These are phyloP conservation scores for Cyberlindnera japonica DNA, from an alignment of 805 yeast species.

Conservation along the genomic window DNA sequence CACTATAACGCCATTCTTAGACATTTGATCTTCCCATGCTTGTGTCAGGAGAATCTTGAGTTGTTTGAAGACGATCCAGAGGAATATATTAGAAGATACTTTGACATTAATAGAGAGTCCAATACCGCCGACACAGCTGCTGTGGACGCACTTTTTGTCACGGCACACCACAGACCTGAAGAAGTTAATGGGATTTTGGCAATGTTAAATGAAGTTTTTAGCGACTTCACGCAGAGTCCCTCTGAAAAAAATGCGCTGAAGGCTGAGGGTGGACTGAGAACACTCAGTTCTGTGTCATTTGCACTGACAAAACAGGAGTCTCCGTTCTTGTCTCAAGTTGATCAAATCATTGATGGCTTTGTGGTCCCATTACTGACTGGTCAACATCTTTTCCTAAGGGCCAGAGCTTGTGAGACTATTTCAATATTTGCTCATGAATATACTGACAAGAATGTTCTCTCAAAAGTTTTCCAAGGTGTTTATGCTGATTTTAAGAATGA, in stretches of 20 bases:
- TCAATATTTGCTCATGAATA: conserved; percentile 34
- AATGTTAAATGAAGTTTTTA: conserved; percentile 50
- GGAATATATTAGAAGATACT: conserved; percentile 75
- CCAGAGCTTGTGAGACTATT: conserved; percentile 67
- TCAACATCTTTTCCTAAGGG: conserved; percentile 62
- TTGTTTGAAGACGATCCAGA: conserved; percentile 81
- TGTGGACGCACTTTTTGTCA: conserved; percentile 64
- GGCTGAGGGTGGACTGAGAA: conserved; percentile 79
- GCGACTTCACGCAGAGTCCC: conserved; percentile 31
- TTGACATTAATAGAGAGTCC: conserved; percentile 61
- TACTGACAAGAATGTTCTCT: conserved; percentile 36
- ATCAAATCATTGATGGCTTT: conserved; percentile 56
- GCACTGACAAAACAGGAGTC: conserved; percentile 44
- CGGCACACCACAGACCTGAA: conserved; percentile 52
- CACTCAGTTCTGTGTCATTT: conserved; percentile 68
- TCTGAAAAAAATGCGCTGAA: conserved; percentile 47
- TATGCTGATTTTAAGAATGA: conserved; percentile 41
- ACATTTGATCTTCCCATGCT: conserved; percentile 69
- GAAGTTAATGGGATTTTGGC: conserved; percentile 50
- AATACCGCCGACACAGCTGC: conserved; percentile 79
- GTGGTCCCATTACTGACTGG: conserved; percentile 72
- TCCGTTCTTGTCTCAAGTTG: conserved; percentile 60
- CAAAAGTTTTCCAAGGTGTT: conserved; percentile 38
- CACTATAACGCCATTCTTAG: conserved; percentile 61
- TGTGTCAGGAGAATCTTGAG: conserved; percentile 71